A percentile compares a stretch with the other conserved stretches of the same genome.
phyloP scores from a whole-genome alignment of 2,329 filamentous ascomycete genomes.

The Tolypocladium ophioglossoides region DNA sequence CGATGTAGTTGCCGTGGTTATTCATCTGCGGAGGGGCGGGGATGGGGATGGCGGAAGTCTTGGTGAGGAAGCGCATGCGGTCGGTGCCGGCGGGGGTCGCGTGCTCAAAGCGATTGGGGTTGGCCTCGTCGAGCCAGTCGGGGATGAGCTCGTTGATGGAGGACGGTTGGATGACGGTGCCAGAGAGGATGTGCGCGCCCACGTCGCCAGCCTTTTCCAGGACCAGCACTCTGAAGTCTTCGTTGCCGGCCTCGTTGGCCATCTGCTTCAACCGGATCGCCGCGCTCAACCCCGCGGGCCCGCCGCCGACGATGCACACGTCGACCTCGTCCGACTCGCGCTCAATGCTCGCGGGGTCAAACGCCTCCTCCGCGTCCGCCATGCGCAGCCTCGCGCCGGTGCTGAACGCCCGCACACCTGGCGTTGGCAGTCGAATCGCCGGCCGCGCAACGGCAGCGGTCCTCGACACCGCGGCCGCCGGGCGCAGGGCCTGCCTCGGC shows the following conservation, averaged over 20 bases:
- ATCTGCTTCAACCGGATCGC: slow-evolving; percentile 94
- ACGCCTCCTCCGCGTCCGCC: slow-evolving; percentile 36
- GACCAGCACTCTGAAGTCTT: slow-evolving; percentile 86
- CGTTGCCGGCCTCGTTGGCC: slow-evolving; percentile 87
- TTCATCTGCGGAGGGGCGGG: slow-evolving; percentile 94
- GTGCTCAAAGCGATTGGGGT: slow-evolving; percentile 77
- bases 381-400: slow-evolving; percentile 17
- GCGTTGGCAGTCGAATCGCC: slow-evolving; percentile 8
- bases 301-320: slow-evolving; percentile 91
- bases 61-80: slow-evolving; percentile 89
- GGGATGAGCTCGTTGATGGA: slow-evolving; percentile 85
- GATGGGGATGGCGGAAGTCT: slow-evolving; percentile 65
- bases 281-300: slow-evolving; percentile 85
- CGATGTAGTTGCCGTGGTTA: slow-evolving; percentile 96
- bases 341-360: slow-evolving; percentile 61
- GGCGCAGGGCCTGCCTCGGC: slow-evolving; percentile 12
- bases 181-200: slow-evolving; percentile 89
- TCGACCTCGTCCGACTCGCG: slow-evolving; percentile 90
- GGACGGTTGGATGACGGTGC: slow-evolving; percentile 85
- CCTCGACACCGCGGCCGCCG: slow-evolving; percentile 11
- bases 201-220: slow-evolving; percentile 94
- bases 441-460: slow-evolving; percentile 7
- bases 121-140: slow-evolving; percentile 84
- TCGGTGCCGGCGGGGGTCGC: slow-evolving; percentile 76
- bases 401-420: slow-evolving; percentile 24